These are phyloP conservation scores for Fusarium sarcochroum DNA, from an alignment of 2,329 filamentous ascomycete species.

Conservation along the genomic window DNA sequence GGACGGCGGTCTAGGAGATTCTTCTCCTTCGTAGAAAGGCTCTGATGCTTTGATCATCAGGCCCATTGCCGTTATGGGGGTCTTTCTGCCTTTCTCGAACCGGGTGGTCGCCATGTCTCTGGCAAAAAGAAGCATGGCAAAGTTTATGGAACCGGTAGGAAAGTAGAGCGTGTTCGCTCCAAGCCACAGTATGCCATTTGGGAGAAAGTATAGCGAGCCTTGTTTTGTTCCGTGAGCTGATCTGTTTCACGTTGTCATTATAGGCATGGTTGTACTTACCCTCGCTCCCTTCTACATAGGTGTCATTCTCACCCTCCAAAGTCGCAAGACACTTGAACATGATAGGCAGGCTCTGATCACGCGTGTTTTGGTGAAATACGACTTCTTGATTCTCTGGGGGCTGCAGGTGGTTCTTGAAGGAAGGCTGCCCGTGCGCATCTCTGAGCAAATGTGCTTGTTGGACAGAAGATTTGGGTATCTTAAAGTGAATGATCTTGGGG, in stretches of 20 bases:
- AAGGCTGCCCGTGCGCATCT: not conserved
- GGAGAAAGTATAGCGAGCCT: conserved; percentile 13
- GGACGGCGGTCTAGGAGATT: not conserved
- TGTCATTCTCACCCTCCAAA: not conserved
- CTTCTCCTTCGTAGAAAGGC: conserved; percentile 11
- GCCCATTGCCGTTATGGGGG: conserved; percentile 15
- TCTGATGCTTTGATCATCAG: conserved; percentile 10
- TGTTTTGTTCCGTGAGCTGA: not conserved
- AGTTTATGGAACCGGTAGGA: not conserved
- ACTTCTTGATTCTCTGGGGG: conserved; percentile 6
- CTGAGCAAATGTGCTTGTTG: not conserved
- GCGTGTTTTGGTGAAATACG: not conserved
- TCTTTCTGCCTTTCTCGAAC: not conserved
- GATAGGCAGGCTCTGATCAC: not conserved
- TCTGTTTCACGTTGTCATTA: no score
- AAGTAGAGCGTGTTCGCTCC: conserved; percentile 5
- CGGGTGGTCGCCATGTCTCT: conserved; percentile 6
- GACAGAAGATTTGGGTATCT: not conserved
- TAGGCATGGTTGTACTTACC: not conserved
- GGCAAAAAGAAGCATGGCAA: conserved; percentile 4
- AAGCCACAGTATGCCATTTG: conserved; percentile 15
- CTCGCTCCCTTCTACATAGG: conserved; percentile 3
- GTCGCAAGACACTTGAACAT: conserved; percentile 10
- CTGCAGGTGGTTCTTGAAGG: not conserved
- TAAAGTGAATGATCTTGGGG: conserved; percentile 11